Conservation (phyloP, 129 eudicot species). For the Saposhnikovia divaricata region DNA sequence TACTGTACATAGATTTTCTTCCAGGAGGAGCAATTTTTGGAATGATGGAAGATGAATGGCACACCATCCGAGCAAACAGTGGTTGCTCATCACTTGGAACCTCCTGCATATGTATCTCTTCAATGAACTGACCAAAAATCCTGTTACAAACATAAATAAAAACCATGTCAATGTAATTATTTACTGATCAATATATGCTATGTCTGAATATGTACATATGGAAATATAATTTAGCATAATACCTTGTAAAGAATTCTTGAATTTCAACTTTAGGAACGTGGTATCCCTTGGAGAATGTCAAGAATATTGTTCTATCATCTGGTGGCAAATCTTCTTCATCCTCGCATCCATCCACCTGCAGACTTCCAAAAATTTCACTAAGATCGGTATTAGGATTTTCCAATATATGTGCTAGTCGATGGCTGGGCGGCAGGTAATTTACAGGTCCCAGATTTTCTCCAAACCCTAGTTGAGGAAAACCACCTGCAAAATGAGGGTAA, state of each 20-base stretch:
- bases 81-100: constrained; percentile 23
- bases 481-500: neutral
- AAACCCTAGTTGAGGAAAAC: neutral
- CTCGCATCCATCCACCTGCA: neutral
- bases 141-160: constrained; percentile 10
- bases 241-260: constrained; percentile 32
- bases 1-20: constrained; percentile 9
- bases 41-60: constrained; percentile 8
- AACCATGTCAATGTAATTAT: neutral
- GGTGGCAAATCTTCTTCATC: constrained; percentile 10
- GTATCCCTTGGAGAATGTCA: constrained; percentile 45
- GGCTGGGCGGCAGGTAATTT: neutral
- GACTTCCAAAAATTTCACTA: neutral
- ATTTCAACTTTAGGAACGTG: constrained; percentile 30
- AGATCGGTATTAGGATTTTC: neutral
- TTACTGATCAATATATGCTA: neutral
- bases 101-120: constrained; percentile 28
- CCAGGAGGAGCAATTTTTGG: constrained; percentile 11
- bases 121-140: constrained; percentile 33
- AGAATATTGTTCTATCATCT: constrained; percentile 37
- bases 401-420: neutral
- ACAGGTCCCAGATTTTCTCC: neutral
- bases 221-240: neutral
- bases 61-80: constrained; percentile 36
- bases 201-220: no score